Evolutionary conservation across 2,329 filamentous ascomycete genomes (phyloP), one percentile per base, ranked within the genome.

Genomic region (Beauveria medogensis): DNA sequence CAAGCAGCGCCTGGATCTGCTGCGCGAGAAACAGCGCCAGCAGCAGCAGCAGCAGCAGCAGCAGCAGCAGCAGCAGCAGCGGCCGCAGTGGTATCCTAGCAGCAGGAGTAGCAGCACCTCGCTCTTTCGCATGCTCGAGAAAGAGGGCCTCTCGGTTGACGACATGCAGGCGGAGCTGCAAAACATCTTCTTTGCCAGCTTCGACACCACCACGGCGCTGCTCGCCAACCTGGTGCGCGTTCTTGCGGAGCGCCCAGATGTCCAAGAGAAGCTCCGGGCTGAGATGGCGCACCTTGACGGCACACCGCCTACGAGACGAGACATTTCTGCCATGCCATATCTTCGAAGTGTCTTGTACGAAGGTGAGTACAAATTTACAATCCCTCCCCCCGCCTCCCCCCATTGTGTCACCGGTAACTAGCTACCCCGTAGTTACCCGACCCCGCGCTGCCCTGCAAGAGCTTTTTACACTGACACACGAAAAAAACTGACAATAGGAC

Each of bases 181-280:
- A 57, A 61, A 57, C 53, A 61, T 57, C 34, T 61, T 61, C 40
- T 61, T 61, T 55, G 59, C 53, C 26, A 61, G 59, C 53, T 61
- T 61, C 44, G 53, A 61, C 28, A 61, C 59, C 4, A 61, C 59
- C 1, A 56, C 52, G 18, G 53, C 59, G 3, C 47, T 61, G 18
- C 46, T 61, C 6, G 46, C 52, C 59, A 61, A 61, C 20, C 20
- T 61, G 12, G 37, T 61, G 3, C 52, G 57, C 10, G 53, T 57
- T 20, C 16, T 57, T 8, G 44, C 59, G 7, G 18, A 55, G 34
- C 53, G 59, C 2, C 40, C 43, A 1, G 53, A 61, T 20, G 46
- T 61, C 5, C 59, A 61, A 8, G 18, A 44, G 5, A 50, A 51
- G 26, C 26, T 56, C 22, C 53, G 59, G 3, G 18, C 41, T 6